A percentile compares a stretch with the other conserved stretches of the same genome.
Conservation (phyloP, 441 rosid species). For the Eutrema salsugineum region DNA sequence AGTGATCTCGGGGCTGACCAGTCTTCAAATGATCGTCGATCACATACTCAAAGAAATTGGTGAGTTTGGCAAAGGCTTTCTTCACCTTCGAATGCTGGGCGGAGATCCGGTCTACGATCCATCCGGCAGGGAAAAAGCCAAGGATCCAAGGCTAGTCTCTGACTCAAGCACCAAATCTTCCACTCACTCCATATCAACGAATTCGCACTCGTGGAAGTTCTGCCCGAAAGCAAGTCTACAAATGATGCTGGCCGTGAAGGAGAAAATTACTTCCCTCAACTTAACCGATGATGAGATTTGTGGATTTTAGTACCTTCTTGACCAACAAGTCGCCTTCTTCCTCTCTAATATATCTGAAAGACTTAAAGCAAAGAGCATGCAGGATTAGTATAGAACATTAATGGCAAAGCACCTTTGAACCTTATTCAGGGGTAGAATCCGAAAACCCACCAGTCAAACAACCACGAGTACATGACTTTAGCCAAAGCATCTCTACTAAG, state of each 20-base stretch:
- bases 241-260: constrained; percentile 33
- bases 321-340: constrained; percentile 24
- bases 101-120: constrained; percentile 44
- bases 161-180: constrained; percentile 29
- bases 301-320: constrained; percentile 25
- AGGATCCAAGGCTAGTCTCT: constrained; percentile 22
- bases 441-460: too few species aligned
- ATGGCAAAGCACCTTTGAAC: too few species aligned
- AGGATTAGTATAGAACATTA: too few species aligned
- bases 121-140: constrained; percentile 40
- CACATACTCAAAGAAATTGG: constrained; percentile 38
- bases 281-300: constrained; percentile 27
- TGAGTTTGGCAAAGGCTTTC: constrained; percentile 33
- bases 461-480: too few species aligned
- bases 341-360: constrained; percentile 37
- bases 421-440: too few species aligned
- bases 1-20: constrained; percentile 17
- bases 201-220: constrained; percentile 19
- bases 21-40: constrained; percentile 41
- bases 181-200: constrained; percentile 24
- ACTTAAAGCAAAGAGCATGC: too few species aligned
- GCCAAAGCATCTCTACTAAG: too few species aligned
- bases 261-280: constrained; percentile 31
- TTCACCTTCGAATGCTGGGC: constrained; percentile 37
- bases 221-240: constrained; percentile 48